phyloP scores from a whole-genome alignment of 306 rosid species.

The Gleditsia sinensis region DNA sequence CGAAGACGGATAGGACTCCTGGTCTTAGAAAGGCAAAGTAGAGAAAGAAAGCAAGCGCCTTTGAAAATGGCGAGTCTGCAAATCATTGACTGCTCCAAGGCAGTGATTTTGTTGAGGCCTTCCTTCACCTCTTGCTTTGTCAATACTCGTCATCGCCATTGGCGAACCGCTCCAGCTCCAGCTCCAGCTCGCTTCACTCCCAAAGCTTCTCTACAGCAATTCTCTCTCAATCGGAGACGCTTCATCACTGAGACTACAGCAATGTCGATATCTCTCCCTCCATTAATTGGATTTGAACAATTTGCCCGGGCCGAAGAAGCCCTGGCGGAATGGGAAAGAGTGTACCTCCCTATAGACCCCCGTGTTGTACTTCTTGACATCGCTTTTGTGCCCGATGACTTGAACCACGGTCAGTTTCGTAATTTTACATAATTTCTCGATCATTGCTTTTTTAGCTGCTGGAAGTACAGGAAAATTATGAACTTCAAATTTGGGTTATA shows the following conservation, averaged over 20 bases:
- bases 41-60: slow-evolving; percentile 8
- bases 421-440: neutral
- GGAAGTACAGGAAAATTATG: slow-evolving; percentile 2
- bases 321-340: slow-evolving; percentile 90
- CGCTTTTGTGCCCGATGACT: slow-evolving; percentile 88
- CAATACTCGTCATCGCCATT: slow-evolving; percentile 18
- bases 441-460: neutral
- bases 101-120: slow-evolving; percentile 46
- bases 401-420: slow-evolving; percentile 55
- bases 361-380: slow-evolving; percentile 97
- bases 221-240: slow-evolving; percentile 53
- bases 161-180: slow-evolving; percentile 12
- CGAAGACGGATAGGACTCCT: slow-evolving; percentile 39
- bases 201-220: slow-evolving; percentile 49
- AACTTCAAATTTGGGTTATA: neutral
- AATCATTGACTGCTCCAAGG: slow-evolving; percentile 51
- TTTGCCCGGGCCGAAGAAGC: slow-evolving; percentile 66
- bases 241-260: slow-evolving; percentile 69
- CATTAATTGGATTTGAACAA: slow-evolving; percentile 30
- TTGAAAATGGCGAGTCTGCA: slow-evolving; percentile 70
- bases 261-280: slow-evolving; percentile 53
- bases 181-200: slow-evolving; percentile 35
- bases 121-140: slow-evolving; percentile 43
- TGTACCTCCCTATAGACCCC: slow-evolving; percentile 85
- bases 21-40: slow-evolving; percentile 4